Conservation (phyloP, 202 grass and related monocot species). For the Schoenoplectus tabernaemontani region DNA sequence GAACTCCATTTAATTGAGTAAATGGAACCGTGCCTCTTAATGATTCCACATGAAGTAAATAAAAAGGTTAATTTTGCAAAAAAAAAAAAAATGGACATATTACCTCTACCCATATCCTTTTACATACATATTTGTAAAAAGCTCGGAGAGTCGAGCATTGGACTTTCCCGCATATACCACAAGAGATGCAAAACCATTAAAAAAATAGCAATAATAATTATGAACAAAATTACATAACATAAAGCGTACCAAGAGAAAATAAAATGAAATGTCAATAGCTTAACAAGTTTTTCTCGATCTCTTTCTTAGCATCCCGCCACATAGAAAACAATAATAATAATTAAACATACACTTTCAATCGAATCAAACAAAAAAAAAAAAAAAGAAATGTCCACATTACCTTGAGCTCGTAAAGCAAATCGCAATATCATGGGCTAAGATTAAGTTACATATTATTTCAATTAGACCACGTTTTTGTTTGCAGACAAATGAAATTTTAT, state of each 20-base stretch:
- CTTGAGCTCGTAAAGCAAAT: slow-evolving; percentile 76
- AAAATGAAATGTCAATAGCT: background rate
- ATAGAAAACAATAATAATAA: slow-evolving; percentile 18
- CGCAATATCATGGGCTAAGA: slow-evolving; percentile 67
- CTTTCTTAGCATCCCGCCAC: slow-evolving; percentile 76
- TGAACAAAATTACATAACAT: slow-evolving; percentile 18
- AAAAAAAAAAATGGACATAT: slow-evolving; percentile 10
- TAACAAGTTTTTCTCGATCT: slow-evolving; percentile 77
- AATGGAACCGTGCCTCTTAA: background rate
- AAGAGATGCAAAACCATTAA: slow-evolving; percentile 22
- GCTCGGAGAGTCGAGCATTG: slow-evolving; percentile 84
- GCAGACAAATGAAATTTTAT: slow-evolving; percentile 1
- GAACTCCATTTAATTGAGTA: too few relatives aligned
- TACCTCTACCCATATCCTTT: slow-evolving; percentile 84
- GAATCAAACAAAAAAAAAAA: background rate
- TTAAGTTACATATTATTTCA: slow-evolving; percentile 85
- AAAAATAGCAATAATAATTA: slow-evolving; percentile 4
- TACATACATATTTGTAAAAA: slow-evolving; percentile 81
- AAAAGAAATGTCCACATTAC: slow-evolving; percentile 24
- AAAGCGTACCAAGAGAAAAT: background rate
- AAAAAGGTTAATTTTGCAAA: slow-evolving; percentile 7
- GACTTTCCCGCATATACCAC: slow-evolving; percentile 61
- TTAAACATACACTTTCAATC: background rate
- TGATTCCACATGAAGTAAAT: background rate
- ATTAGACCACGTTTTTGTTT: slow-evolving; percentile 82